Evolutionary conservation across 2,329 filamentous ascomycete genomes (phyloP).

Genomic region (Zarea fungicola): DNA sequence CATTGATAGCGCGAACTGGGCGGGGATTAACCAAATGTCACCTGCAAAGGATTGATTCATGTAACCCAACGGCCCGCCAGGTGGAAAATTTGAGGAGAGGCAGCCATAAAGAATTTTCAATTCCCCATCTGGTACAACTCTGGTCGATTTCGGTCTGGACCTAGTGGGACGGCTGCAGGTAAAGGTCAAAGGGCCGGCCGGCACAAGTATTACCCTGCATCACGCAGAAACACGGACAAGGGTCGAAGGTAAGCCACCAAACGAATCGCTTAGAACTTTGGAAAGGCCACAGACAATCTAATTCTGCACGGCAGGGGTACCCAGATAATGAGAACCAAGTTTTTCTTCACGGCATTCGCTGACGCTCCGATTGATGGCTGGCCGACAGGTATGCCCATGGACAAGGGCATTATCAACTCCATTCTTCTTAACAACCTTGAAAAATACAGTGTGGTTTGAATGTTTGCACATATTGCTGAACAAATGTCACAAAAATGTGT

Average conservation of each 20-base stretch:
- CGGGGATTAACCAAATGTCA: conserved; percentile 24
- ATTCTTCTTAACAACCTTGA: conserved; percentile 43
- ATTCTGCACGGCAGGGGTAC: conserved; percentile 22
- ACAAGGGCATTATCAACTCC: conserved; percentile 20
- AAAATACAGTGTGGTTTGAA: conserved; percentile 42
- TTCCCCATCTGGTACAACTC: conserved; percentile 36
- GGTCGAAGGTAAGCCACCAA: no score
- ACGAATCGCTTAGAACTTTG: no score
- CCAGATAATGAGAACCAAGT: conserved; percentile 36
- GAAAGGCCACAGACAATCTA: conserved; percentile 37
- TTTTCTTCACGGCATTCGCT: conserved; percentile 53
- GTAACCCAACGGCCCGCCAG: conserved; percentile 38
- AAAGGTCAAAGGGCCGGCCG: conserved; percentile 29
- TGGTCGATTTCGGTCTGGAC: conserved; percentile 56
- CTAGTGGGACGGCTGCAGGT: conserved; percentile 46
- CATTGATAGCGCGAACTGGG: conserved; percentile 25
- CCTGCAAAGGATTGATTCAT: conserved; percentile 30
- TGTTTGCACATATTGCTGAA: conserved; percentile 50
- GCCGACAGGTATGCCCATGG: conserved; percentile 22
- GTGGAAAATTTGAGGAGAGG: conserved; percentile 30
- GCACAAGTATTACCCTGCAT: conserved; percentile 37
- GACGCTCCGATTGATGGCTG: conserved; percentile 43
- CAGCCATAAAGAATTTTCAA: conserved; percentile 27
- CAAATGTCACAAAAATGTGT: conserved; percentile 47
- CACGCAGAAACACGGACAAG: conserved; percentile 54